phyloP scores from a whole-genome alignment of 768 basidiomycete species.

The Termitomyces sp. region DNA sequence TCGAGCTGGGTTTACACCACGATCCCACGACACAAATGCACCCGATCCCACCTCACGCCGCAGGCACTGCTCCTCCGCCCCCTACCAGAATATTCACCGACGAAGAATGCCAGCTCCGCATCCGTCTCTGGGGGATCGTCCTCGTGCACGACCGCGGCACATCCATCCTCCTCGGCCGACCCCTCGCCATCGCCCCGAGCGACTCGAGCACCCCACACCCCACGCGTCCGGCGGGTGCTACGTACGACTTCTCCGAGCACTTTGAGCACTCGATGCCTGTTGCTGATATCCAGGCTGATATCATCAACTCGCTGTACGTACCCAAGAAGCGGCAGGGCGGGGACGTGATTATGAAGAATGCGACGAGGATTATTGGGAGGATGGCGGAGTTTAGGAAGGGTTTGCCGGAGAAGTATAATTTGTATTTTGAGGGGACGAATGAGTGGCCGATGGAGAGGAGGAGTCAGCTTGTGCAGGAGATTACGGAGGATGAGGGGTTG shows the following conservation, averaged over 20 bases:
- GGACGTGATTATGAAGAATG: conserved; percentile 71
- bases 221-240: conserved; percentile 34
- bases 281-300: conserved; percentile 84
- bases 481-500: conserved; percentile 78
- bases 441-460: conserved; percentile 68
- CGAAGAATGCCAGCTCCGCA: conserved; percentile 75
- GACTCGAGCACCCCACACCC: conserved; percentile 82
- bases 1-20: conserved; percentile 85
- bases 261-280: conserved; percentile 74
- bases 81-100: conserved; percentile 50
- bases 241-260: conserved; percentile 67
- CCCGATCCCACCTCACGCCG: conserved; percentile 29
- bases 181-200: conserved; percentile 77
- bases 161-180: conserved; percentile 82
- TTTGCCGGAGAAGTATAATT: conserved; percentile 68
- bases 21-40: conserved; percentile 68
- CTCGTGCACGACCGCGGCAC: conserved; percentile 87
- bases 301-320: conserved; percentile 81
- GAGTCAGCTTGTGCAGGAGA: conserved; percentile 63
- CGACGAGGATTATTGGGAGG: conserved; percentile 74
- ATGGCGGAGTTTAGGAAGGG: conserved; percentile 68
- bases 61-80: not conserved
- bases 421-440: conserved; percentile 76
- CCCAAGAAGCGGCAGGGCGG: conserved; percentile 67
- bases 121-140: conserved; percentile 82